A percentile compares a stretch with the other conserved stretches of the same genome.
These are phyloP conservation scores for Pythium utonaiense DNA, from an alignment of 352 stramenopile genomes.

Conservation along the genomic window DNA sequence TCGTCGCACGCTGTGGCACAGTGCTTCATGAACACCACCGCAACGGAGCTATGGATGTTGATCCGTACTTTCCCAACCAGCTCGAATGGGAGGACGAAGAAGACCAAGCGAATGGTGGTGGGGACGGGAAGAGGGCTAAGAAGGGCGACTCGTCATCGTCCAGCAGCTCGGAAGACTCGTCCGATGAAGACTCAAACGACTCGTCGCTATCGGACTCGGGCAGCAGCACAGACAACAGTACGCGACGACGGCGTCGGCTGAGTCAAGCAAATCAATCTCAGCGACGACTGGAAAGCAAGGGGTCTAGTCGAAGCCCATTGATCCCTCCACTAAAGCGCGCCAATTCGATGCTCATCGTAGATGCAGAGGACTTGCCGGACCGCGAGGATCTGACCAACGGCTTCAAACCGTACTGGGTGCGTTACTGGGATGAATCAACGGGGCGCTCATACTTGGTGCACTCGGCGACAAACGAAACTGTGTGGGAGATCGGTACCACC, in stretches of 20 bases:
- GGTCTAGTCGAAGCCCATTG: constrained; percentile 9
- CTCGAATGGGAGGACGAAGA: constrained; percentile 59
- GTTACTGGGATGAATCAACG: constrained; percentile 53
- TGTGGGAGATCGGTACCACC: constrained; percentile 54
- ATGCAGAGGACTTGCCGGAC: constrained; percentile 16
- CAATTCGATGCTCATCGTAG: constrained; percentile 22
- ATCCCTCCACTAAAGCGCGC: constrained; percentile 12
- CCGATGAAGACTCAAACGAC: constrained; percentile 18
- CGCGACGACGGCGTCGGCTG: background rate
- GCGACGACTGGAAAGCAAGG: constrained; percentile 2
- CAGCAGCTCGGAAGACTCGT: constrained; percentile 11
- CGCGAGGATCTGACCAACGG: background rate
- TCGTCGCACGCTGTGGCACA: constrained; percentile 51
- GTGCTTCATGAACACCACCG: constrained; percentile 53
- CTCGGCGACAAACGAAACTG: constrained; percentile 54
- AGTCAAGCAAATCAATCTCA: background rate
- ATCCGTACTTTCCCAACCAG: constrained; percentile 65
- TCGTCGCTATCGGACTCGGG: constrained; percentile 28
- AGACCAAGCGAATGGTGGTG: constrained; percentile 3
- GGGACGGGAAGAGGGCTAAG: constrained; percentile 5
- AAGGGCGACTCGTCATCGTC: constrained; percentile 14
- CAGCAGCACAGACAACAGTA: constrained; percentile 1
- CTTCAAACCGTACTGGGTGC: constrained; percentile 40
- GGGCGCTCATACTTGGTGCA: constrained; percentile 61
- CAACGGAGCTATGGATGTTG: constrained; percentile 48